Evolutionary conservation across 1,284 basidiomycete species (phyloP), one percentile per base, ranked within the genome.

Genomic region (Cryptococcus depauperatus): DNA sequence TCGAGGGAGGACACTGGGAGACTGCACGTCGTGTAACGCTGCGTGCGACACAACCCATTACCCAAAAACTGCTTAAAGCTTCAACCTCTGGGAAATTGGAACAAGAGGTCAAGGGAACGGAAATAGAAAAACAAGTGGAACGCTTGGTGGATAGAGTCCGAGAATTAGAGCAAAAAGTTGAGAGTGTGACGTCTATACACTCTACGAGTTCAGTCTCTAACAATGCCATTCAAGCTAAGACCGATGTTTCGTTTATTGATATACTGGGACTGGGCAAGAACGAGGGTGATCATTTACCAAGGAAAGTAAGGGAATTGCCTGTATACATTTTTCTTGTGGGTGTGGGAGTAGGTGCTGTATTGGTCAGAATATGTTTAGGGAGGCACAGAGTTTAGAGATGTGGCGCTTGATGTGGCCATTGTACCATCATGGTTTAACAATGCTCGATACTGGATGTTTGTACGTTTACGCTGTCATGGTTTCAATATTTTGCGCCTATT

Each of bases 291-390:
- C 51, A 50, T 7, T 39, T 63, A 35, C 60, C 61, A 5, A 54
- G 39, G 33, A 44, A 49, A 25, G 47, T 61, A 5, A 54, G 52
- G 27, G 56, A 60, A 28, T 41, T 61, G 44, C 58, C 62, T 6
- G 60, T 38, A 19, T 62, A 62, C 46, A 41, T 62, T 34, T 64
- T 64, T 43, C 48, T 64, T 28, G 58, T 62, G 7, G 62, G 62
- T 0, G 47, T 64, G 11, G 62, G 62, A 3, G 60, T 64, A 1
- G 62, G 62, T 2, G 62, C 60, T 4, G 52, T 62, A 1, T 49
- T 62, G 46, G 53, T 61, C 28, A 40, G 57, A 11, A 57, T 60
- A 1, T 35, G 62, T 14, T 49, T 62, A 30, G 50, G 55, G 22
- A 44, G 51, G 34, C 35, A n/a, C n/a, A n/a, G n/a, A n/a, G n/a